phyloP scores from a whole-genome alignment of 495 filamentous ascomycete species.

The Daldinia vernicosa region DNA sequence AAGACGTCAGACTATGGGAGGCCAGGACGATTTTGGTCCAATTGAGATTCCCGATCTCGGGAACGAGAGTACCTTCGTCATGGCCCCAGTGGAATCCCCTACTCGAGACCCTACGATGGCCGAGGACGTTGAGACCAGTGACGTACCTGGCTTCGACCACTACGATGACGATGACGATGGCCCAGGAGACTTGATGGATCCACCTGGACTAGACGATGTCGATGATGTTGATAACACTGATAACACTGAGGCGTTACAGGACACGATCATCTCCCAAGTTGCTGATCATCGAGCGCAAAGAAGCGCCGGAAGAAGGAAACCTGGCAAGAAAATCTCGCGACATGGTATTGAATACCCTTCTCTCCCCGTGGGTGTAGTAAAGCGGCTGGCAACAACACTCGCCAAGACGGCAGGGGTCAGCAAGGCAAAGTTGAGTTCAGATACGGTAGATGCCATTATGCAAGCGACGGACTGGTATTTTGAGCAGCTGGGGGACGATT shows the following conservation, averaged over 20 bases:
- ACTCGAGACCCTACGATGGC: conserved; percentile 31
- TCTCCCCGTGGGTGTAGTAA: conserved; percentile 73
- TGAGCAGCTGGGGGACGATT: conserved; percentile 81
- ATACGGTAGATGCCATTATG: conserved; percentile 75
- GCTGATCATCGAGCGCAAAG: conserved; percentile 39
- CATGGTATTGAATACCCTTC: conserved; percentile 79
- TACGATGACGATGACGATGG: conserved; percentile 40
- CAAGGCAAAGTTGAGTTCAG: conserved; percentile 73
- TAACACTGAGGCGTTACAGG: conserved; percentile 29
- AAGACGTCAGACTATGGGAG: conserved; percentile 47
- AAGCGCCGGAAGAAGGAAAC: conserved; percentile 52
- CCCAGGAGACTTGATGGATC: conserved; percentile 36
- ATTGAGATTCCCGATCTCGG: conserved; percentile 56
- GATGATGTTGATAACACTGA: conserved; percentile 21
- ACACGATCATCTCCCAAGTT: conserved; percentile 40
- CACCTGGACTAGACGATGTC: conserved; percentile 38
- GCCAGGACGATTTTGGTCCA: conserved; percentile 56
- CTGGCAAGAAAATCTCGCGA: conserved; percentile 69
- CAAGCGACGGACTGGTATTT: conserved; percentile 90
- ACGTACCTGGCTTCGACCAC: conserved; percentile 38
- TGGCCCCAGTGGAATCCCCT: conserved; percentile 47
- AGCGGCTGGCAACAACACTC: conserved; percentile 77
- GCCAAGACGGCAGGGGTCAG: conserved; percentile 66
- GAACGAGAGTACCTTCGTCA: conserved; percentile 56
- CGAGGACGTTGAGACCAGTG: conserved; percentile 21